phyloP scores from a whole-genome alignment of 352 stramenopile genomes.

The Phytophthora uliginosa region DNA sequence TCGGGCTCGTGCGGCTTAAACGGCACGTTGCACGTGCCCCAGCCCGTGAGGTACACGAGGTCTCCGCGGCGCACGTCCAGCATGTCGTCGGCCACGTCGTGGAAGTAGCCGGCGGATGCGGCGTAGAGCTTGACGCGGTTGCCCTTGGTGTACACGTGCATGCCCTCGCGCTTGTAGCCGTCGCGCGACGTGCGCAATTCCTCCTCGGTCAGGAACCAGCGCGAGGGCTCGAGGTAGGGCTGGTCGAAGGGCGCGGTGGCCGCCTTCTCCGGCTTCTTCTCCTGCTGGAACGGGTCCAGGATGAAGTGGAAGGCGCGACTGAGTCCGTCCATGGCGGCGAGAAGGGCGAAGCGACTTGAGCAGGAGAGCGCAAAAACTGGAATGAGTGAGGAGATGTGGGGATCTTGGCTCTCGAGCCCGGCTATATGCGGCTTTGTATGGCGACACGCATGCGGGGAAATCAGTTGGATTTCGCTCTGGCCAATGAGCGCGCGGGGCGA shows the following conservation, averaged over 20 bases:
- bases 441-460: background rate
- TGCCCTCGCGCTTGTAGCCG: constrained; percentile 49
- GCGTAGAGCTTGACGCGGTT: constrained; percentile 68
- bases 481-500: background rate
- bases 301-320: constrained; percentile 49
- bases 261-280: constrained; percentile 37
- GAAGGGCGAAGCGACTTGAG: constrained; percentile 7
- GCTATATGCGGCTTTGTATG: constrained; percentile 1
- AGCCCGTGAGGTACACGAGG: constrained; percentile 66
- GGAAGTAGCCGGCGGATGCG: constrained; percentile 60
- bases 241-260: constrained; percentile 52
- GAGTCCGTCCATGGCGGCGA: constrained; percentile 27
- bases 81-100: constrained; percentile 59
- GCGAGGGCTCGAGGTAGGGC: constrained; percentile 54
- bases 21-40: constrained; percentile 70
- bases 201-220: constrained; percentile 71
- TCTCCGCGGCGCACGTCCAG: constrained; percentile 33
- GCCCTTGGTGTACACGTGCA: constrained; percentile 55
- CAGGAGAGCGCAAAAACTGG: constrained; percentile 17
- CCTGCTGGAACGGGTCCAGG: constrained; percentile 43
- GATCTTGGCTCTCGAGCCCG: background rate
- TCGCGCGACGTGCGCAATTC: constrained; percentile 64
- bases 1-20: constrained; percentile 55
- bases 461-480: constrained; percentile 2
- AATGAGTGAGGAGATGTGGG: constrained; percentile 9